A percentile compares a stretch with the other conserved stretches of the same genome.
Evolutionary conservation across 257 asterid species (phyloP).

Genomic region (Capsicum chinense): DNA sequence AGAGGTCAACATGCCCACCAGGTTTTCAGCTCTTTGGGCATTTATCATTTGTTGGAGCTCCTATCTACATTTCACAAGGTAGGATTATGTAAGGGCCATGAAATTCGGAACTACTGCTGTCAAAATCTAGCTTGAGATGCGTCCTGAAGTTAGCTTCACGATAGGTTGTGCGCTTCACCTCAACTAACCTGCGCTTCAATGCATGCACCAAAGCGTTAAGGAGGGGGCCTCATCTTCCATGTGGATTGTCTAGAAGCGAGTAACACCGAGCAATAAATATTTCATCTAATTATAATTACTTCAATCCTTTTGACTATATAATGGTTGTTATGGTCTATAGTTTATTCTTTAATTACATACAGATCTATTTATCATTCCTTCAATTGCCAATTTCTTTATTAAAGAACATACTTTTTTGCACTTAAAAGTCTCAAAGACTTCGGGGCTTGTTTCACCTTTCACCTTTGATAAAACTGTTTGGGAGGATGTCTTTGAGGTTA

Average conservation of each 20-base stretch:
- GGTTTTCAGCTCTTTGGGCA: not conserved
- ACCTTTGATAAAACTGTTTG: not conserved
- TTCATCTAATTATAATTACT: not conserved
- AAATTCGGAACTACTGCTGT: not conserved
- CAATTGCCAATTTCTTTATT: not conserved
- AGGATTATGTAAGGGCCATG: conserved; percentile 1
- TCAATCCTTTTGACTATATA: not conserved
- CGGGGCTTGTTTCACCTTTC: not conserved
- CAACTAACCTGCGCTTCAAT: not conserved
- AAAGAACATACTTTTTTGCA: not conserved
- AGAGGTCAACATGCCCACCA: not conserved
- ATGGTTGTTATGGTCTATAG: not conserved
- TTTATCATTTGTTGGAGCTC: conserved; percentile 6
- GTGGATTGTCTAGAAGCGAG: not conserved
- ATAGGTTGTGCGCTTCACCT: conserved; percentile 3
- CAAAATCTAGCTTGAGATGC: not conserved
- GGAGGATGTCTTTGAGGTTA: conserved; percentile 7
- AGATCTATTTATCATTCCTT: not conserved
- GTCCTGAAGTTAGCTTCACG: not conserved
- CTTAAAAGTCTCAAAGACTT: not conserved
- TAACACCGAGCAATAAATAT: not conserved
- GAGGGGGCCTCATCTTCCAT: not conserved
- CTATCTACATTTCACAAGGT: conserved; percentile 8
- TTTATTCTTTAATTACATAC: not conserved
- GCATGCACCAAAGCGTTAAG: conserved; percentile 1